phyloP scores from a whole-genome alignment of 139 green algal species.

The Dunaliella sp. region DNA sequence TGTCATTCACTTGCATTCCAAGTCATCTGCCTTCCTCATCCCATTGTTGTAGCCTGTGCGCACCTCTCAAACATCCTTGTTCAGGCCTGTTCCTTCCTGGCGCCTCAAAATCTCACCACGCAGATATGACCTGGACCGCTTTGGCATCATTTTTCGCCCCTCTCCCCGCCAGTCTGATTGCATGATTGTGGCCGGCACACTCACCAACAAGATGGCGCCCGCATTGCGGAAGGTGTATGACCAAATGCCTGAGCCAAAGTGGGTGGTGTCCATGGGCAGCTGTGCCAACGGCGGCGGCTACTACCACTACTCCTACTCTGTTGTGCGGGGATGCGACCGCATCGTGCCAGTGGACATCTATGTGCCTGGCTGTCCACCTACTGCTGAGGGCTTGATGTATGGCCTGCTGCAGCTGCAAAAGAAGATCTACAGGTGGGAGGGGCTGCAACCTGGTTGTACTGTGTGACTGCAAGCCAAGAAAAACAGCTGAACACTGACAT shows the following conservation, averaged over 20 bases:
- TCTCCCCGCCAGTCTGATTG: constrained; percentile 88
- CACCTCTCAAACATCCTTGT: too few species aligned
- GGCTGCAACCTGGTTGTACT: too few species aligned
- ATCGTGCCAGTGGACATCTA: constrained; percentile 96
- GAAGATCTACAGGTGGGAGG: constrained; percentile 48
- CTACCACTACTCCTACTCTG: constrained; percentile 97
- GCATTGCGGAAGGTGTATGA: constrained; percentile 95
- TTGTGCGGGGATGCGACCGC: constrained; percentile 93
- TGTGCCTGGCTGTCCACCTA: constrained; percentile 93
- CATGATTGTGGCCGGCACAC: constrained; percentile 96
- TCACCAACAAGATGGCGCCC: constrained; percentile 98
- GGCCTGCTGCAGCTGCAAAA: constrained; percentile 87
- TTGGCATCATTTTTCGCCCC: constrained; percentile 96
- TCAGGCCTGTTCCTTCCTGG: too few species aligned
- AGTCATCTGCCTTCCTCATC: too few species aligned
- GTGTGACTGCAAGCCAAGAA: too few species aligned
- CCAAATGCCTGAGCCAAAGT: constrained; percentile 96
- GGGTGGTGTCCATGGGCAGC: constrained; percentile 95
- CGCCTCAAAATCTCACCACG: not conserved
- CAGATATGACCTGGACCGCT: constrained; percentile 69
- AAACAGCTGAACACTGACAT: too few species aligned
- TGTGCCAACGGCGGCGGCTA: constrained; percentile 97
- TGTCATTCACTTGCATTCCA: too few species aligned
- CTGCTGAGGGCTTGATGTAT: constrained; percentile 93
- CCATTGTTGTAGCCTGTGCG: too few species aligned